Evolutionary conservation across 805 yeast species (phyloP).

Genomic region (Tetrapisispora taiwanensis): DNA sequence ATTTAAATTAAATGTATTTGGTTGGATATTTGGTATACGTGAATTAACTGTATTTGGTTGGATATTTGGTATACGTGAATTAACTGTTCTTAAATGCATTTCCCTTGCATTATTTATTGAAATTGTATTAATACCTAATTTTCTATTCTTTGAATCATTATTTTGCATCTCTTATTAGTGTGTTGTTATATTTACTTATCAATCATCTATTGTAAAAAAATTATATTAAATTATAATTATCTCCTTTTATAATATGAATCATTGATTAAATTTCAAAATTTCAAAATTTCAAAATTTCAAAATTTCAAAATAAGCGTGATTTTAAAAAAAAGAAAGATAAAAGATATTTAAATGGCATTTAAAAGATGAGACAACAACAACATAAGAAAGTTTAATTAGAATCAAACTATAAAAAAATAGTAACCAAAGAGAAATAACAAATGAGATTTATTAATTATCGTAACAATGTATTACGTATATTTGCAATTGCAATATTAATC

Average conservation of each 20-base stretch:
- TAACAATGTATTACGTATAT: conserved; percentile 4
- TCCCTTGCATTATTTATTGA: conserved; percentile 55
- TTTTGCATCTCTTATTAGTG: not conserved
- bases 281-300: too few relatives aligned
- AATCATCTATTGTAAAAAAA: too few relatives aligned
- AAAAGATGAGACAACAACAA: too few relatives aligned
- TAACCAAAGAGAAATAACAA: too few relatives aligned
- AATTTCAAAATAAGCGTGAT: too few relatives aligned
- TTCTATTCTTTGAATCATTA: not conserved
- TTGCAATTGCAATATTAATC: conserved; percentile 12
- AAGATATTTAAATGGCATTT: too few relatives aligned
- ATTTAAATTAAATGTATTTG: not conserved
- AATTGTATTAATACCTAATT: conserved; percentile 28
- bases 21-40: conserved; percentile 9
- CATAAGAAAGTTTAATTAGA: not conserved
- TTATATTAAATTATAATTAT: too few relatives aligned
- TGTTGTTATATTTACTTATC: too few relatives aligned
- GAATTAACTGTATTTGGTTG: conserved; percentile 18
- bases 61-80: conserved; percentile 20
- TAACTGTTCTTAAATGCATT: conserved; percentile 37
- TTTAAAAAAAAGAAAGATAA: too few relatives aligned
- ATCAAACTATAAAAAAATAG: too few relatives aligned
- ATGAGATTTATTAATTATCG: conserved; percentile 1
- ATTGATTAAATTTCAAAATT: too few relatives aligned
- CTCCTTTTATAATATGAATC: too few relatives aligned